These are phyloP conservation scores for Fusarium sp. DNA, from an alignment of 2,329 filamentous ascomycete species.

Conservation along the genomic window DNA sequence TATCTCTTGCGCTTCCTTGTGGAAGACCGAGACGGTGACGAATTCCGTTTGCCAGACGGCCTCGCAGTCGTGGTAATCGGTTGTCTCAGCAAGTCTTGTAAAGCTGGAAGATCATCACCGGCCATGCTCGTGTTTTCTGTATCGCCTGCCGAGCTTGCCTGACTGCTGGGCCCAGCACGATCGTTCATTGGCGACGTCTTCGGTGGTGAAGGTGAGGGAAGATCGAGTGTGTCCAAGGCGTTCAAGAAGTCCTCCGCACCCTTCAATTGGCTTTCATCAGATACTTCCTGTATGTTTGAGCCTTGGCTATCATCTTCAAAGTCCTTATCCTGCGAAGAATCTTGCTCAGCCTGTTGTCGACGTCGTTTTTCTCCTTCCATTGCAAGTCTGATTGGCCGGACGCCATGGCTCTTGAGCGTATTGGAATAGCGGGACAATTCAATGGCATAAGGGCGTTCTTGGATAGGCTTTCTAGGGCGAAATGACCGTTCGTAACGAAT, in stretches of 20 bases:
- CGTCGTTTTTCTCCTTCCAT: slow-evolving; percentile 41
- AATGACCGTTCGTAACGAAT: slow-evolving; percentile 59
- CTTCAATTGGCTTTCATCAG: slow-evolving; percentile 51
- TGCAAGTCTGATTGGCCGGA: slow-evolving; percentile 62
- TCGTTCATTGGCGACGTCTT: slow-evolving; percentile 43
- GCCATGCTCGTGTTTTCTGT: slow-evolving; percentile 52
- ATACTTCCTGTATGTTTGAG: slow-evolving; percentile 45
- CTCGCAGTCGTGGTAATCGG: slow-evolving; percentile 19
- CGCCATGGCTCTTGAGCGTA: slow-evolving; percentile 63
- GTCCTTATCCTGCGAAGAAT: slow-evolving; percentile 60
- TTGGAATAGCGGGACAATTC: slow-evolving; percentile 66
- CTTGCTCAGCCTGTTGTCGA: slow-evolving; percentile 58
- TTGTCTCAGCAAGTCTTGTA: slow-evolving; percentile 49
- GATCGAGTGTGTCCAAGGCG: slow-evolving; percentile 32
- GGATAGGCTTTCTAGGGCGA: slow-evolving; percentile 69
- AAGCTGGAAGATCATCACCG: slow-evolving; percentile 52
- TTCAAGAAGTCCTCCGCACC: slow-evolving; percentile 28
- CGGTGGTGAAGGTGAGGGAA: slow-evolving; percentile 46
- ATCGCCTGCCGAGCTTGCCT: slow-evolving; percentile 48
- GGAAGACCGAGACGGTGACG: slow-evolving; percentile 41
- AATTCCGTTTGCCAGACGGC: slow-evolving; percentile 38
- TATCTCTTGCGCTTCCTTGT: slow-evolving; percentile 47
- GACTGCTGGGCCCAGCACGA: slow-evolving; percentile 47
- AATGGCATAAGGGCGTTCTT: slow-evolving; percentile 68
- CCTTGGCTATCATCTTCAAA: slow-evolving; percentile 64